Percentiles rank a stretch among this genome's conserved stretches.
These are phyloP conservation scores for Parietichytrium sp. DNA, from an alignment of 108 stramenopile genomes.

Conservation along the genomic window DNA sequence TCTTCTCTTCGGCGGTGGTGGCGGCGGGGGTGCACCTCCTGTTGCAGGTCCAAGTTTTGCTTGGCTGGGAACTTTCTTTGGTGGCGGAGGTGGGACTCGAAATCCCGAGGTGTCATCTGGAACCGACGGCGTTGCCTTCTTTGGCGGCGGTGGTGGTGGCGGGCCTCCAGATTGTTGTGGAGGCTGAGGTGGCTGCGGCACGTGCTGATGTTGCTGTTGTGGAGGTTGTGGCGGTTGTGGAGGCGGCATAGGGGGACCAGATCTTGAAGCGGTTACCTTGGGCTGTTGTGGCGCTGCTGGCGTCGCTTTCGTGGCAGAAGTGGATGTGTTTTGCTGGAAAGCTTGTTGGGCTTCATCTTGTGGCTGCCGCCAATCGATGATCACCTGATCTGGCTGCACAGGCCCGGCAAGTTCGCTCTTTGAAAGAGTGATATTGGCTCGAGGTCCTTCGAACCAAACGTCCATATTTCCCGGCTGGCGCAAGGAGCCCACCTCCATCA, in stretches of 20 bases:
- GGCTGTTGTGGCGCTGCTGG: too few relatives aligned
- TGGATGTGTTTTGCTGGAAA: too few relatives aligned
- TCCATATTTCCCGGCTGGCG: background rate
- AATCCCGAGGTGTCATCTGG: background rate
- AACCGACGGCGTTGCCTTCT: background rate
- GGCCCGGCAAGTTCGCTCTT: background rate
- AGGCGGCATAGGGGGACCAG: background rate
- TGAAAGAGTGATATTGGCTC: background rate
- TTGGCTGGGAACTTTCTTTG: background rate
- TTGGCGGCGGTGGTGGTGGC: background rate
- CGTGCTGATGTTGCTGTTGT: background rate
- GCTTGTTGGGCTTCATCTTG: too few relatives aligned
- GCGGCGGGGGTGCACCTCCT: background rate
- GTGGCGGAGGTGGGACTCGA: background rate
- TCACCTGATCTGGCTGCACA: constrained; percentile 2
- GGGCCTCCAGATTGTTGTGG: background rate
- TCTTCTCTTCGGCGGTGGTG: too few relatives aligned
- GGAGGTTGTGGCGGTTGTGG: background rate
- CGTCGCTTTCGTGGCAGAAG: too few relatives aligned
- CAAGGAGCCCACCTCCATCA: background rate
- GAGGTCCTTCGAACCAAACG: constrained; percentile 25
- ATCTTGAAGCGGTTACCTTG: background rate
- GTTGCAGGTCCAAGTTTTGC: background rate
- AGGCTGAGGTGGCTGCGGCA: background rate
- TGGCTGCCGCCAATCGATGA: background rate